phyloP scores from a whole-genome alignment of 768 basidiomycete species.

The Lepiota brunneoincarnata region DNA sequence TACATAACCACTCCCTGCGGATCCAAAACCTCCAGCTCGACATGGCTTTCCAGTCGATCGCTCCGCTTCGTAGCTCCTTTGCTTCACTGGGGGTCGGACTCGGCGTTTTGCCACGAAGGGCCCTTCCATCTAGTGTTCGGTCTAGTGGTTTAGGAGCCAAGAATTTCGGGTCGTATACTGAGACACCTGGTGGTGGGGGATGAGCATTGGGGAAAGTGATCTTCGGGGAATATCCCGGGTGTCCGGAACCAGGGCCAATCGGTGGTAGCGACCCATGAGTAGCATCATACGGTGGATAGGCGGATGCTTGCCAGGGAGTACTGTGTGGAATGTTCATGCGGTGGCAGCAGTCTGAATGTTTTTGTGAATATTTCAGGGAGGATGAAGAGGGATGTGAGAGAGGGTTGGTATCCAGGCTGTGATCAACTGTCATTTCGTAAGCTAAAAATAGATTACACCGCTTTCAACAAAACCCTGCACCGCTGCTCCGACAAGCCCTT shows the following conservation, averaged over 20 bases:
- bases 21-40: conserved; percentile 50
- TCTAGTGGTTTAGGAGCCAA: neutral
- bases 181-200: neutral
- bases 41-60: conserved; percentile 45
- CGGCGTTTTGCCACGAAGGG: conserved; percentile 38
- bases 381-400: neutral
- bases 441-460: conserved; percentile 6
- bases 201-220: neutral
- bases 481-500: too few relatives aligned
- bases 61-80: conserved; percentile 37
- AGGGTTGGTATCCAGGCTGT: conserved; percentile 6
- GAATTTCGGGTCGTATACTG: neutral
- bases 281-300: neutral
- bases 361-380: too few relatives aligned
- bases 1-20: conserved; percentile 55
- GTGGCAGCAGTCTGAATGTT: too few relatives aligned
- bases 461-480: neutral
- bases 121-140: neutral
- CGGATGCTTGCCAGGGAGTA: neutral
- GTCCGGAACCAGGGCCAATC: neutral
- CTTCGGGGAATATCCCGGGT: neutral
- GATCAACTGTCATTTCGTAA: neutral
- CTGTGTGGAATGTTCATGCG: neutral
- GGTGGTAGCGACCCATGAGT: neutral
- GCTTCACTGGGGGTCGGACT: conserved; percentile 65